phyloP scores from a whole-genome alignment of 2,329 filamentous ascomycete species.

The Xylariomycetidae sp. region DNA sequence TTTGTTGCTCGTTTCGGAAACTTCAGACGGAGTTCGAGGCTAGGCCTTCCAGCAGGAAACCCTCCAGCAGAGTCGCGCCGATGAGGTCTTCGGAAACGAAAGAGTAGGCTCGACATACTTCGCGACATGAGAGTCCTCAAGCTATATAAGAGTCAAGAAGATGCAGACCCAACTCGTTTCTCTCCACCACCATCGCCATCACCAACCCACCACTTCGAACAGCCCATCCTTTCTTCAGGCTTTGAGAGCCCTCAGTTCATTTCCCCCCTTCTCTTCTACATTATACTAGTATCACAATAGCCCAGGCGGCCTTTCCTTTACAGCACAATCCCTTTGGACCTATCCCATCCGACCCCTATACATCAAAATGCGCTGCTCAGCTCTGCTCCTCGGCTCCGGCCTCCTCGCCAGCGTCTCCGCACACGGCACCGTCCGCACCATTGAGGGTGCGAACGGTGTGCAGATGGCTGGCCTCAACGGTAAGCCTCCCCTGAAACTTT shows the following conservation, averaged over 20 bases:
- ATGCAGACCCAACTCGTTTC: no score
- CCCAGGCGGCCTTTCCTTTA: constrained; percentile 22
- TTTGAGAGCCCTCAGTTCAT: constrained; percentile 9
- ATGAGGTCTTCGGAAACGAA: no score
- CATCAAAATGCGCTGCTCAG: constrained; percentile 24
- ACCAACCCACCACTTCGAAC: constrained; percentile 4
- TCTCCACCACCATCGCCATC: constrained; percentile 9
- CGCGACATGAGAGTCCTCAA: no score
- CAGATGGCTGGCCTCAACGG: constrained; percentile 26
- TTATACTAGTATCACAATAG: constrained; percentile 13
- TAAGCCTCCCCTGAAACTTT: constrained; percentile 5
- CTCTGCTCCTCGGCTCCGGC: constrained; percentile 18
- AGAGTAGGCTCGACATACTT: no score
- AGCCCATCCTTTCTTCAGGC: constrained; percentile 9
- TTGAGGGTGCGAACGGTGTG: constrained; percentile 27
- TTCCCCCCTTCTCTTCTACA: constrained; percentile 5
- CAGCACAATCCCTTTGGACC: constrained; percentile 1
- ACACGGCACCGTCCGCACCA: constrained; percentile 26
- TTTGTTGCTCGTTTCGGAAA: constrained; percentile 18
- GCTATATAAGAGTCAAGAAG: no score
- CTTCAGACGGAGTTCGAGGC: constrained; percentile 5
- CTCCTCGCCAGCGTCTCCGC: constrained; percentile 21
- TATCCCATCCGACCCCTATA: background rate
- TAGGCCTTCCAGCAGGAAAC: background rate
- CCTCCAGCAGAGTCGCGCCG: background rate